Evolutionary conservation across 768 basidiomycete species (phyloP), one percentile per base, ranked within the genome.

Genomic region (Mycena rosella): DNA sequence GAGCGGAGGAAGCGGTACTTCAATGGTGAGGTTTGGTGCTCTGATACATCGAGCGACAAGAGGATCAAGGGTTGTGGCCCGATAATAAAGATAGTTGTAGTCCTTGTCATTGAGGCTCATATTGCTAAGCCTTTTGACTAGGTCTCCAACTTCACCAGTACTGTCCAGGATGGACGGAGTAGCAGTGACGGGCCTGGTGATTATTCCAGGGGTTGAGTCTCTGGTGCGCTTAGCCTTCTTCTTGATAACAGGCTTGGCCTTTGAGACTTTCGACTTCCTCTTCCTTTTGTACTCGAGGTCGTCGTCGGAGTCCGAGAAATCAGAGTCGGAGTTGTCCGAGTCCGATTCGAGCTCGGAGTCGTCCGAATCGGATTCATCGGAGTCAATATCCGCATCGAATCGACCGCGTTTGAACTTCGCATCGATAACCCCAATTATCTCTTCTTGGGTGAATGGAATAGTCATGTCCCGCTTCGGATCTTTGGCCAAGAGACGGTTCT

Each of bases 381-480:
- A 30, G 24, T 61, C 22, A 1, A 62, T 26, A 3, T 62, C 51
- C 0, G 38, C 60, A 34, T 62, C 60, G 40, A 62, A 62, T 3
- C 60, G 60, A 0, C 51, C 51, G 10, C 60, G 60, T 10, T 44
- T 40, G 51, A 62, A 47, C 1, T 17, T 3, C 0, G 51, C 60
- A 42, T 44, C 15, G 18, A 62, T n/a, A 7, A 62, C 34, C 0
- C 8, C 42, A 9, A 34, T 42, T 10, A 62, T 15, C 2, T 62
- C 60, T 0, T n/a, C 60, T 0, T 14, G 3, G 1, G 38, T 18
- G 38, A 62, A 62, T 14, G 29, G 24, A 13, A 22, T 5, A 10
- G 51, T 40, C 60, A 62, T 62, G 18, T 62, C 60, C 2, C 60
- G 51, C 2, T 24, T 62, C 18, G 60, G 60, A 24, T 62, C 14